Percentiles rank a stretch among this genome's conserved stretches.
Evolutionary conservation across 345 rosid genomes (phyloP).

Genomic region (Gossypium mustelinum): DNA sequence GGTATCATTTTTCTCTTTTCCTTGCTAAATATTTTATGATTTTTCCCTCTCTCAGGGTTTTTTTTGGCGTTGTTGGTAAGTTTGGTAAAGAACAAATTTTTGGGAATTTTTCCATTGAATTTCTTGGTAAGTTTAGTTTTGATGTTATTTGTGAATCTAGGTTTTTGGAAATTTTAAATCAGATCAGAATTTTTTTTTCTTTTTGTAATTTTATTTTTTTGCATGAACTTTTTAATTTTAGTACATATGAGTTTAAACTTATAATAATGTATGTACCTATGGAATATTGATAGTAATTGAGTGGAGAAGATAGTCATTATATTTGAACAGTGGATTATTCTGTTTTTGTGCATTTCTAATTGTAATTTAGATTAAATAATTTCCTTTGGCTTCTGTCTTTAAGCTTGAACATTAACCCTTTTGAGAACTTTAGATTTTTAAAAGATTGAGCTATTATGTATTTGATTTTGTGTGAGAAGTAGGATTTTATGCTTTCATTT

Average conservation of each 20-base stretch:
- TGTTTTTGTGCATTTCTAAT: background rate
- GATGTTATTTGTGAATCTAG: background rate
- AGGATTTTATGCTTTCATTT: background rate
- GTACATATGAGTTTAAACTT: background rate
- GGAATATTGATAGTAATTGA: background rate
- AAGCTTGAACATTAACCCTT: background rate
- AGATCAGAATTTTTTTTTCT: background rate
- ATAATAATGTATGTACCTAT: background rate
- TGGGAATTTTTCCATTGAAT: background rate
- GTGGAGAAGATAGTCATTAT: background rate
- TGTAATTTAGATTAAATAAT: background rate
- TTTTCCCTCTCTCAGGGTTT: background rate
- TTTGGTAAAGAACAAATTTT: background rate
- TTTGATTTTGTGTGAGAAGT: background rate
- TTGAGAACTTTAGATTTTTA: background rate
- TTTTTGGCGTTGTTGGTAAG: background rate
- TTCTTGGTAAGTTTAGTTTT: background rate
- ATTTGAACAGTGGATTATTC: background rate
- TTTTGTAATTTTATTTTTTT: background rate
- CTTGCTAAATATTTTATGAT: background rate
- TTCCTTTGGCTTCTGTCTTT: background rate
- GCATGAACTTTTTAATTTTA: background rate
- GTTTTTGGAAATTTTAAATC: background rate
- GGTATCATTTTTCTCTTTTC: conserved; percentile 33
- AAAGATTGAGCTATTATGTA: background rate